Conservation (phyloP, 164 flowering plant species). For the Aristolochia californica region DNA sequence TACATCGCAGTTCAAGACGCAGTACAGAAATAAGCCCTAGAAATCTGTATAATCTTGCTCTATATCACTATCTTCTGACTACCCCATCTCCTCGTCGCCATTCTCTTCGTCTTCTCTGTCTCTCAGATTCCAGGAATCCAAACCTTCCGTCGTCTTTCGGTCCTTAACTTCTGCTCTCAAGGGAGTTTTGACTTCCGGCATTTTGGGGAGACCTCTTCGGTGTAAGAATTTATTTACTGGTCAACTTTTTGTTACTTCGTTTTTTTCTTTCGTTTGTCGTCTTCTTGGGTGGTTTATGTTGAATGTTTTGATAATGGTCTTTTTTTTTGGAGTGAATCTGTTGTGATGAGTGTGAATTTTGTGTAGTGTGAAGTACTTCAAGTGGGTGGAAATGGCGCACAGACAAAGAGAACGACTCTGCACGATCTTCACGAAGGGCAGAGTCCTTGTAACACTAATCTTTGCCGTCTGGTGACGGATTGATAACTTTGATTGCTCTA, state of each 20-base stretch:
- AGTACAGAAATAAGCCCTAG: too few relatives aligned
- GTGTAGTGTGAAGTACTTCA: conserved; percentile 59
- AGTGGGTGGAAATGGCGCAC: conserved; percentile 56
- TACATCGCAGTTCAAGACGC: too few relatives aligned
- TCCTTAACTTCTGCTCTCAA: neutral
- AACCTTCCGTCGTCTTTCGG: conserved; percentile 1
- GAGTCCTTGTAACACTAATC: conserved; percentile 97
- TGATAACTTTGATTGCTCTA: conserved; percentile 71
- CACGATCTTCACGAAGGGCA: conserved; percentile 97
- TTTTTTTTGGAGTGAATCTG: too few relatives aligned
- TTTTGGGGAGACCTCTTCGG: conserved; percentile 17
- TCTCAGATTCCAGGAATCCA: conserved; percentile 4
- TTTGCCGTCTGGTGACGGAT: conserved; percentile 97
- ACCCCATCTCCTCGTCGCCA: too few relatives aligned
- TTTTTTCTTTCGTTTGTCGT: neutral
- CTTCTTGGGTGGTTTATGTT: neutral
- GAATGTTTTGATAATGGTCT: neutral
- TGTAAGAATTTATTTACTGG: conserved; percentile 17
- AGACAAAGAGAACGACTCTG: conserved; percentile 46
- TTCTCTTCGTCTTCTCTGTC: conserved; percentile 12
- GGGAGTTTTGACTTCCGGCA: conserved; percentile 20
- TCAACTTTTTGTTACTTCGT: neutral
- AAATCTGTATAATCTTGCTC: too few relatives aligned
- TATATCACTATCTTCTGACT: too few relatives aligned
- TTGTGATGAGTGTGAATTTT: neutral